These are phyloP conservation scores for Trypanosoma platydactyli DNA, from an alignment of 208 protist genomes.

Conservation along the genomic window DNA sequence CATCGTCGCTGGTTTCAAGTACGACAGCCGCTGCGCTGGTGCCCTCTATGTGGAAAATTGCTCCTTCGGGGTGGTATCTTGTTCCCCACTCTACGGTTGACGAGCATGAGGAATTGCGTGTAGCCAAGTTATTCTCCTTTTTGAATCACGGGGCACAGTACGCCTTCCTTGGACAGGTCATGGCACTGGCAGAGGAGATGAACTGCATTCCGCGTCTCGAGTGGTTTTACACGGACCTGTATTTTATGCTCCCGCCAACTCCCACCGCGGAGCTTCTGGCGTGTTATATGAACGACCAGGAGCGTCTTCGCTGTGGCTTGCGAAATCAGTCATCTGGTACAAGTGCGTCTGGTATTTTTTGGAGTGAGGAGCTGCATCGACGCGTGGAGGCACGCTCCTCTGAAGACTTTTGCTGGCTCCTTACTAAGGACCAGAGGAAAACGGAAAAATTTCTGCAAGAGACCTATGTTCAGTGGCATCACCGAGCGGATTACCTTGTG, in stretches of 20 bases:
- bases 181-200: constrained; percentile 81
- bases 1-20: not conserved
- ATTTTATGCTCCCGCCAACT: constrained; percentile 67
- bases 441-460: constrained; percentile 83
- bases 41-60: constrained; percentile 62
- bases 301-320: constrained; percentile 71
- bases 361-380: constrained; percentile 65
- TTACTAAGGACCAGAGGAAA: constrained; percentile 67
- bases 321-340: constrained; percentile 73
- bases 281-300: constrained; percentile 87
- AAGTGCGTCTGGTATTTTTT: constrained; percentile 56
- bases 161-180: constrained; percentile 70
- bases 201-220: constrained; percentile 68
- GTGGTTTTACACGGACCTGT: constrained; percentile 85
- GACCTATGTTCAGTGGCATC: constrained; percentile 86
- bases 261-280: constrained; percentile 66
- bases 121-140: constrained; percentile 78
- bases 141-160: constrained; percentile 83
- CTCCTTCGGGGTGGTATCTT: constrained; percentile 69
- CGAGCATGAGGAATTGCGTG: constrained; percentile 52
- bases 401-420: constrained; percentile 82
- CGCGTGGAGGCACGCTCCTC: constrained; percentile 52
- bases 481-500: constrained; percentile 88
- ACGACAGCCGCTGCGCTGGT: constrained; percentile 27
- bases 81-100: constrained; percentile 41